Base-by-base conservation (phyloP, 2,329 filamentous ascomycete genomes). In the Pseudogymnoascus sp. region DNA sequence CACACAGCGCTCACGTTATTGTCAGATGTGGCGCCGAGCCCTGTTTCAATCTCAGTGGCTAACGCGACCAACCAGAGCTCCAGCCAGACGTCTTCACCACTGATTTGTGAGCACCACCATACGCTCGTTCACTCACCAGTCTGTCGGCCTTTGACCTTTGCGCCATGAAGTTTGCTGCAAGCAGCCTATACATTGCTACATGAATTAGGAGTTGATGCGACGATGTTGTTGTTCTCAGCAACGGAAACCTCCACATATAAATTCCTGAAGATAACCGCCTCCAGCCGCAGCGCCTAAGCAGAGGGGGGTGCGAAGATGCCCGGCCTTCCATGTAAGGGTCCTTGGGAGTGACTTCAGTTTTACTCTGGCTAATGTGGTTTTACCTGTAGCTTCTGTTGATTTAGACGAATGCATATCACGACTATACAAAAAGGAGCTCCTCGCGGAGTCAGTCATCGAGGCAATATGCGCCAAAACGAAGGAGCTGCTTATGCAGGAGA, bases 391-490 rank as follows among this genome's bases (percentile, higher is more conserved):
- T 71, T 96, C 92, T 78, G 93, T 99, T 79, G 93, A 99, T 78
- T 86, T 99, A 73, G 95, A 99, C 81, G 92, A 98, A 84, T 99
- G 95, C 80, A 98, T 99, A 79, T 87, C 91, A 75, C 90, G 93
- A 70, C 85, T 99, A 63, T 98, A 98, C 80, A 93, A 95, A 75
- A 97, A 96, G 77, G 95, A 98, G 77, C 85, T 99, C 66, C 86
- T 99, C 65, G 93, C 95, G 72, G 95, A 99, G 79, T 96, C 93
- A 45, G 93, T 99, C 69, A 93, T 99, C 77, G 95, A 99, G 80
- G 95, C 95, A 73, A 93, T 99, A 86, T 99, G 95, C 80, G 93
- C 95, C 77, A 99, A 99, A 78, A 95, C 96, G 21, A 99, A 99
- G 76, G 95, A 99, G 81, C 83, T 99, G 71, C 84, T 99, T 71